Percentiles rank a stretch among this genome's conserved stretches.
Evolutionary conservation across 345 rosid genomes (phyloP).

Genomic region (Linum lewisii): DNA sequence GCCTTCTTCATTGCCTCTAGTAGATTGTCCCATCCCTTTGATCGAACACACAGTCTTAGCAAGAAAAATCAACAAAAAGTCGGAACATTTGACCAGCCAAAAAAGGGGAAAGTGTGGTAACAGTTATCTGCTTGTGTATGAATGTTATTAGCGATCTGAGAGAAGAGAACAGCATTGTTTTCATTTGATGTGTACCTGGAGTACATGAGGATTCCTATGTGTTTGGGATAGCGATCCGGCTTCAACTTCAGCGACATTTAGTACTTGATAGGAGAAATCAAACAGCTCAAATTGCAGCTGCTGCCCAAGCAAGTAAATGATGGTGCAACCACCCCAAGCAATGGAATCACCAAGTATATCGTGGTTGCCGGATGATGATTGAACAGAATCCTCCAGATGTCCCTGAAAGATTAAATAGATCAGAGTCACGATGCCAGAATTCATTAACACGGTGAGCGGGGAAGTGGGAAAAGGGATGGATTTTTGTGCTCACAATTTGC

Average conservation of each 20-base stretch:
- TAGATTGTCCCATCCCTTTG: conserved; percentile 81
- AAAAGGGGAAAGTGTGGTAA: too few relatives aligned
- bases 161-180: too few relatives aligned
- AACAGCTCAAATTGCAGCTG: conserved; percentile 96
- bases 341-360: conserved; percentile 81
- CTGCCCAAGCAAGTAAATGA: conserved; percentile 90
- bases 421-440: conserved; percentile 1
- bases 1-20: conserved; percentile 98
- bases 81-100: too few relatives aligned
- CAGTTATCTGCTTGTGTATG: too few relatives aligned
- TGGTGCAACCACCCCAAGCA: conserved; percentile 99
- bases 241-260: conserved; percentile 91
- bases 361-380: conserved; percentile 34
- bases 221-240: conserved; percentile 46
- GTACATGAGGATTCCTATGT: conserved; percentile 43
- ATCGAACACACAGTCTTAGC: background rate
- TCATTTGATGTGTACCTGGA: conserved; percentile 40
- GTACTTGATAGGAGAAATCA: conserved; percentile 93
- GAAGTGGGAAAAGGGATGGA: background rate
- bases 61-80: too few relatives aligned
- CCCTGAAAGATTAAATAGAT: conserved; percentile 38
- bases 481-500: conserved; percentile 53
- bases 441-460: background rate
- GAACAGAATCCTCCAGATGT: conserved; percentile 66
- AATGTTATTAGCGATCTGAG: too few relatives aligned